phyloP scores from a whole-genome alignment of 2,329 filamentous ascomycete species.

The Xylariaceae sp. region DNA sequence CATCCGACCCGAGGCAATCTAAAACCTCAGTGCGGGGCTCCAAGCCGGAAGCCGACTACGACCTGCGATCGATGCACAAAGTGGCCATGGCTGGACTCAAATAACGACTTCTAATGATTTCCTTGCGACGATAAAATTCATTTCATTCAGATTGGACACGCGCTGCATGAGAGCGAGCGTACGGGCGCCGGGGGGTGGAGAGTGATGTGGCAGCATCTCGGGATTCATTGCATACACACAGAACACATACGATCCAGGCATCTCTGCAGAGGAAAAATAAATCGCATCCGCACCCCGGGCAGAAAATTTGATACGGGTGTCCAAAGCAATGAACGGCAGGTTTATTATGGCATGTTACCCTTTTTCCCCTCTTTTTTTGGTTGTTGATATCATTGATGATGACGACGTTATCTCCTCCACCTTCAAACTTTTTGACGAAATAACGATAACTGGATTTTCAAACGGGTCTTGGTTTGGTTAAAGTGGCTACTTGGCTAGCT shows the following conservation, averaged over 20 bases:
- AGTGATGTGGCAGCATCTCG: conserved; percentile 18
- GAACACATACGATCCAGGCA: background rate
- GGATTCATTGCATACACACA: conserved; percentile 8
- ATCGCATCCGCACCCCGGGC: conserved; percentile 7
- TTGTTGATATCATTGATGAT: conserved; percentile 11
- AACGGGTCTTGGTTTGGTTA: too few relatives aligned
- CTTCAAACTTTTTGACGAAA: background rate
- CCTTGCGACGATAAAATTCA: conserved; percentile 1
- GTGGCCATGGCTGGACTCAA: conserved; percentile 30
- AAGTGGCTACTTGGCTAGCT: too few relatives aligned
- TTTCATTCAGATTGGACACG: conserved; percentile 12
- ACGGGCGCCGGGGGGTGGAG: conserved; percentile 4
- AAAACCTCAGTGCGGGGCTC: conserved; percentile 1
- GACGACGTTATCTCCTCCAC: too few relatives aligned
- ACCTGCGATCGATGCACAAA: conserved; percentile 30
- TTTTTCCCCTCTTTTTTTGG: conserved; percentile 6
- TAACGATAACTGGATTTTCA: background rate
- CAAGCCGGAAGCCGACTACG: conserved; percentile 21
- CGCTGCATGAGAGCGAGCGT: conserved; percentile 26
- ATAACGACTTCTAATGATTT: conserved; percentile 15
- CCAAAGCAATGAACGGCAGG: conserved; percentile 10
- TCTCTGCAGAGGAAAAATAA: conserved; percentile 7
- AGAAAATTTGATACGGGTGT: conserved; percentile 7
- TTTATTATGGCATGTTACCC: background rate
- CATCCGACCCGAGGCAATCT: conserved; percentile 12